Evolutionary conservation across 345 rosid species (phyloP), one percentile per base, ranked within the genome.

Genomic region (Eucalyptus regnans): DNA sequence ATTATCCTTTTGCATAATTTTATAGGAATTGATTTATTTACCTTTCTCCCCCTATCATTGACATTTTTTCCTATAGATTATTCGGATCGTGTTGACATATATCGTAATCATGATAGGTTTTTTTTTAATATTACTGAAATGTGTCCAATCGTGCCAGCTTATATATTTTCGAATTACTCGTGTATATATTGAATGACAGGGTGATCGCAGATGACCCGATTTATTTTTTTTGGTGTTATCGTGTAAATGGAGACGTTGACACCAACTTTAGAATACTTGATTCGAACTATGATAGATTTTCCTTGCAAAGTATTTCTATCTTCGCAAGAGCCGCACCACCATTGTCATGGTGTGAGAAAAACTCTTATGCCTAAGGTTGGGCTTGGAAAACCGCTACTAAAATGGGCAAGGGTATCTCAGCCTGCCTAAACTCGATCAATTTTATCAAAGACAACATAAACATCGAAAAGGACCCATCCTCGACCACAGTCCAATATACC

Each of bases 91-190:
- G 1, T 56, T 10, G 0, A 9, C 1, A 23, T 2, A 25, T 56
- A 23, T 56, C 13, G 1, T 52, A 18, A 18, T 52, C 23, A 18
- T 18, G 4, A 18, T 52, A 18, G 1, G n/a, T n/a, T 18, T 18
- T 9, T 56, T 23, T 56, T 56, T 56, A 9, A 17, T 2, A 0
- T 17, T 33, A 17, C 6, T 15, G 1, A 33, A 11, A 8, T 5
- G 1, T 17, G 44, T 33, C 6, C 1, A 16, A 17, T 33, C 1
- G 2, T 1, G 0, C 17, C 10, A 0, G 0, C 33, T 17, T 33
- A 31, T 15, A 33, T 56, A 9, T 23, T 9, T 56, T 56, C 2
- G 1, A 23, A n/a, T n/a, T n/a, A n/a, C n/a, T n/a, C n/a, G n/a
- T n/a, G n/a, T n/a, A n/a, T n/a, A n/a, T n/a, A n/a, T n/a, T n/a